phyloP scores from a whole-genome alignment of 2,329 filamentous ascomycete species.

The Endothia cerciana region DNA sequence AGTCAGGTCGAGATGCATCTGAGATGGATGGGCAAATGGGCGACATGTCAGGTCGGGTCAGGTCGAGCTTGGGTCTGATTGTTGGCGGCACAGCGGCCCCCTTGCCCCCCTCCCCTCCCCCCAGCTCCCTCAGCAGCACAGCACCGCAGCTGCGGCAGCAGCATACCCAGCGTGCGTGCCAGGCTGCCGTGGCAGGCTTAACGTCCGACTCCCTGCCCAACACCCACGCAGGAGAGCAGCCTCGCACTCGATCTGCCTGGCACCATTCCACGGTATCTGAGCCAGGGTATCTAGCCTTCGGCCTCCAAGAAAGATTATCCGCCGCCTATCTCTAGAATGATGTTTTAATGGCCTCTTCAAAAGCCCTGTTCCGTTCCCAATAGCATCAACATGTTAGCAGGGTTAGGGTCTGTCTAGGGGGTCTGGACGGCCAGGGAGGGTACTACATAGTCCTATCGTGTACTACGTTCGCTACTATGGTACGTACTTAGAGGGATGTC shows the following conservation, averaged over 20 bases:
- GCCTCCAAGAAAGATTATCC: too few species aligned
- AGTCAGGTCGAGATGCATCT: conserved; percentile 28
- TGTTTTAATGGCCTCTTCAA: too few species aligned
- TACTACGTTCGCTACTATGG: too few species aligned
- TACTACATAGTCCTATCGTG: too few species aligned
- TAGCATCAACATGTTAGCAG: too few species aligned
- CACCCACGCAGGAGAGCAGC: conserved; percentile 1
- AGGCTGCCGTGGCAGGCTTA: conserved; percentile 24
- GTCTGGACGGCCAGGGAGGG: neutral
- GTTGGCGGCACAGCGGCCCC: conserved; percentile 21
- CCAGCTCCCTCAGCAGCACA: conserved; percentile 4
- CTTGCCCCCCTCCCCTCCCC: conserved; percentile 18
- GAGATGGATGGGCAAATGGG: conserved; percentile 4
- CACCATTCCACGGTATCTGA: neutral
- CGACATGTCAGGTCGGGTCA: neutral
- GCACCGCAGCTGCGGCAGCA: neutral
- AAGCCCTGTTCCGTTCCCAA: too few species aligned
- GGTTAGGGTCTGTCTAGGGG: too few species aligned
- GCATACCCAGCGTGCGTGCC: too few species aligned
- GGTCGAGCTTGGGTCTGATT: conserved; percentile 5
- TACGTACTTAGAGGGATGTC: too few species aligned
- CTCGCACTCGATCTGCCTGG: neutral
- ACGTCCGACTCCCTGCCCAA: conserved; percentile 8
- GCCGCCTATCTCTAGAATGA: too few species aligned
- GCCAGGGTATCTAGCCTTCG: too few species aligned